A percentile compares a stretch with the other conserved stretches of the same genome.
Conservation (phyloP, 225 moss, liverwort and hornwort species). For the Rhytidiadelphus loreus region DNA sequence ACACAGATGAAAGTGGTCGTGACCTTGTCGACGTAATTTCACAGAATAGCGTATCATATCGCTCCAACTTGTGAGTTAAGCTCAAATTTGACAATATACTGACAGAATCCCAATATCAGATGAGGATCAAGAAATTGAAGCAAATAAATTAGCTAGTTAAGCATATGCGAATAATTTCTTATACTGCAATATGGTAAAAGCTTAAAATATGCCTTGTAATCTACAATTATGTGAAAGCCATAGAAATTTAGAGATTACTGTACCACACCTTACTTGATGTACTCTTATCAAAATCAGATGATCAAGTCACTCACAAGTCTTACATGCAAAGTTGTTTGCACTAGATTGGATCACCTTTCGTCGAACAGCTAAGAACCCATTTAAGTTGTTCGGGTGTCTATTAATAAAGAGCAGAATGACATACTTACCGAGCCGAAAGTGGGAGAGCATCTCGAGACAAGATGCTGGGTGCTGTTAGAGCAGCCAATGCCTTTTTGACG, state of each 20-base stretch:
- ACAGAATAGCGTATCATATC: constrained; percentile 17
- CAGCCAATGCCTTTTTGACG: constrained; percentile 36
- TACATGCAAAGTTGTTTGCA: neutral
- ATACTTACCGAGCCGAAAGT: constrained; percentile 41
- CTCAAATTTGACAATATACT: constrained; percentile 15
- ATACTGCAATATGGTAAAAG: neutral
- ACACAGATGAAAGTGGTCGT: neutral
- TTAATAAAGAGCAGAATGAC: neutral
- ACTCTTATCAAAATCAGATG: neutral
- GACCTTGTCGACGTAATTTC: constrained; percentile 15
- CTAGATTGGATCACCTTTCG: neutral
- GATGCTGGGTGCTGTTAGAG: constrained; percentile 38
- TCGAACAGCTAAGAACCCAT: neutral
- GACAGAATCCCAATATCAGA: neutral
- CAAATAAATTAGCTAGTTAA: neutral
- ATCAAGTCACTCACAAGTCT: neutral
- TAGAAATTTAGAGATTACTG: neutral
- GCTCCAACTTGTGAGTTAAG: constrained; percentile 15
- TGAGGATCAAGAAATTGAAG: neutral
- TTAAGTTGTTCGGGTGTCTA: neutral
- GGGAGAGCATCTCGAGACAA: constrained; percentile 44
- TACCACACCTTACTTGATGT: neutral
- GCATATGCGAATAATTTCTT: neutral
- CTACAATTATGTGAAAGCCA: neutral
- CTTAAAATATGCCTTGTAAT: neutral